Percentiles rank a stretch among this genome's conserved stretches.
Evolutionary conservation across 345 rosid species (phyloP).

Genomic region (Carallia pectinifolia): DNA sequence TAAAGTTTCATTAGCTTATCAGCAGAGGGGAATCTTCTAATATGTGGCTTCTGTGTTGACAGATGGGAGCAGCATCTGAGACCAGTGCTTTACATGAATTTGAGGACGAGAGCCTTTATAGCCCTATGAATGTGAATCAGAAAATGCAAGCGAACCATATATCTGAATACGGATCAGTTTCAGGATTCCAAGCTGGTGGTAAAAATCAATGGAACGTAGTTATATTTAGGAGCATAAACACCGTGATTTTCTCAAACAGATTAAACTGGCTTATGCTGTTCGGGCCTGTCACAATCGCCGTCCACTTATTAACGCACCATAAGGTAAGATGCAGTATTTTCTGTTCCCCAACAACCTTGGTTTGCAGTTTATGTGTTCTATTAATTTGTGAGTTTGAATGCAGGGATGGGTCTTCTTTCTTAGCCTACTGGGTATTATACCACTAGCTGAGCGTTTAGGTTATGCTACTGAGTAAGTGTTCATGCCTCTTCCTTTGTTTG

Average conservation of each 20-base stretch:
- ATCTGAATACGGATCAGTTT: conserved; percentile 31
- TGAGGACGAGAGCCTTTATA: conserved; percentile 37
- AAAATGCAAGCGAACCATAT: conserved; percentile 31
- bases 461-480: conserved; percentile 89
- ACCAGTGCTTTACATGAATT: conserved; percentile 23
- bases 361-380: conserved; percentile 7
- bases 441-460: conserved; percentile 96
- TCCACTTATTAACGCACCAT: conserved; percentile 47
- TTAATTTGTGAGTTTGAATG: conserved; percentile 25
- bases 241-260: conserved; percentile 70
- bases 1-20: not conserved
- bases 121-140: conserved; percentile 6
- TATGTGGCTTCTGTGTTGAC: conserved; percentile 13
- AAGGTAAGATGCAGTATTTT: conserved; percentile 43
- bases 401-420: conserved; percentile 92
- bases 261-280: conserved; percentile 80
- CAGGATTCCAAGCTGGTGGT: conserved; percentile 23
- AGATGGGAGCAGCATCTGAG: conserved; percentile 52
- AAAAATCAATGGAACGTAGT: conserved; percentile 21
- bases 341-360: not conserved
- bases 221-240: conserved; percentile 48
- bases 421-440: conserved; percentile 81
- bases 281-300: conserved; percentile 77
- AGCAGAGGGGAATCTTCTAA: not conserved
- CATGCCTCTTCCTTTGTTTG: conserved; percentile 11